Conservation (phyloP, 805 yeast species). For the Candida tallmaniae region DNA sequence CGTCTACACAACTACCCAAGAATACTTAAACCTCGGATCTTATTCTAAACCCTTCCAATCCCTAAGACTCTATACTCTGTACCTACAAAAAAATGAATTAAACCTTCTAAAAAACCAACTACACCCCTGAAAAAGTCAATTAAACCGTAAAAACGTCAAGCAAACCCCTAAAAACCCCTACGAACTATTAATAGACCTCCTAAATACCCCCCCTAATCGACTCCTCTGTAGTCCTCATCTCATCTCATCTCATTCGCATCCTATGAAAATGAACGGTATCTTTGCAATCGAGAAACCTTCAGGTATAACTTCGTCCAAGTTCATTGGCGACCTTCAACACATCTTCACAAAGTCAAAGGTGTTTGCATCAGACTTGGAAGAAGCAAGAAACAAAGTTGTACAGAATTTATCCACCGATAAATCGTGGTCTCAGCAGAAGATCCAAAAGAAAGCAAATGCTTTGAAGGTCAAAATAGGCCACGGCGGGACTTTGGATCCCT, state of each 20-base stretch:
- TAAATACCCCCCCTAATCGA: not conserved
- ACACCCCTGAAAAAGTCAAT: too few species aligned
- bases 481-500: conserved; percentile 95
- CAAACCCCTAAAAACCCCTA: too few species aligned
- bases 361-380: conserved; percentile 51
- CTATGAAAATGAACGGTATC: conserved; percentile 70
- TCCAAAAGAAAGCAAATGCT: conserved; percentile 47
- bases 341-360: conserved; percentile 55
- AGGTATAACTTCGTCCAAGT: conserved; percentile 76
- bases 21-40: too few species aligned
- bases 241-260: not conserved
- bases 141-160: too few species aligned
- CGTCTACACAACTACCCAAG: too few species aligned
- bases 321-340: conserved; percentile 61
- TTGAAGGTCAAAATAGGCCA: conserved; percentile 88
- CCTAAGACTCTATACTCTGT: too few species aligned
- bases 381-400: conserved; percentile 44
- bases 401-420: conserved; percentile 34
- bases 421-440: conserved; percentile 41
- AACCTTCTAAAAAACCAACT: too few species aligned
- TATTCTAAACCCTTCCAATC: too few species aligned
- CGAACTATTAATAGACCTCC: too few species aligned
- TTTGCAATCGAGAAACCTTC: conserved; percentile 89
- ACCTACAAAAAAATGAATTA: too few species aligned
- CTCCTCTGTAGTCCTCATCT: not conserved